Conservation (phyloP, 169 alveolate genomes). For the Plasmodium malariae region DNA sequence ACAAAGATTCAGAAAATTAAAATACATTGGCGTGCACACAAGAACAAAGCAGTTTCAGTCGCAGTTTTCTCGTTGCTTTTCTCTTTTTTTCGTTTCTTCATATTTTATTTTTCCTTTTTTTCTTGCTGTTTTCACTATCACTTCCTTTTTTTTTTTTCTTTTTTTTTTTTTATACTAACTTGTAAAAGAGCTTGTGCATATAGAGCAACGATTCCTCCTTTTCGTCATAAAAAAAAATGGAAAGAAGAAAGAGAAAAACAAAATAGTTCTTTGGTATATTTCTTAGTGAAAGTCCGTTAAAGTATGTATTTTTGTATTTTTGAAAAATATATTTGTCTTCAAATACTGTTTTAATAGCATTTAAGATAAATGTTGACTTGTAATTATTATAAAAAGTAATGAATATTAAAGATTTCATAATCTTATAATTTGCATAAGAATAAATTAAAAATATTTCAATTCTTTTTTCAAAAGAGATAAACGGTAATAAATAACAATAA, state of each 20-base stretch:
- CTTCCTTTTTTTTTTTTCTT: too few species aligned
- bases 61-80: too few species aligned
- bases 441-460: constrained; percentile 56
- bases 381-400: constrained; percentile 47
- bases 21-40: too few species aligned
- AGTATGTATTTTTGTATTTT: constrained; percentile 41
- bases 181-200: constrained; percentile 46
- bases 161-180: constrained; percentile 1
- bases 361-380: constrained; percentile 17
- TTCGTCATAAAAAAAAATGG: constrained; percentile 52
- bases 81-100: too few species aligned
- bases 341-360: constrained; percentile 4
- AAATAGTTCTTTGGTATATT: constrained; percentile 47
- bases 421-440: constrained; percentile 36
- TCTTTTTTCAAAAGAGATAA: constrained; percentile 53
- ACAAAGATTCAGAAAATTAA: too few species aligned
- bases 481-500: constrained; percentile 57
- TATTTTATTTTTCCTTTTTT: too few species aligned
- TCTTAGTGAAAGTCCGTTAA: constrained; percentile 35
- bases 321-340: constrained; percentile 31
- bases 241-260: constrained; percentile 38
- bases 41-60: too few species aligned
- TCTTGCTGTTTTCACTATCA: too few species aligned
- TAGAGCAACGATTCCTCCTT: constrained; percentile 46
- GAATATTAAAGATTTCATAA: constrained; percentile 49